These are phyloP conservation scores for Hysterium pulicare DNA, from an alignment of 2,329 filamentous ascomycete species.

Conservation along the genomic window DNA sequence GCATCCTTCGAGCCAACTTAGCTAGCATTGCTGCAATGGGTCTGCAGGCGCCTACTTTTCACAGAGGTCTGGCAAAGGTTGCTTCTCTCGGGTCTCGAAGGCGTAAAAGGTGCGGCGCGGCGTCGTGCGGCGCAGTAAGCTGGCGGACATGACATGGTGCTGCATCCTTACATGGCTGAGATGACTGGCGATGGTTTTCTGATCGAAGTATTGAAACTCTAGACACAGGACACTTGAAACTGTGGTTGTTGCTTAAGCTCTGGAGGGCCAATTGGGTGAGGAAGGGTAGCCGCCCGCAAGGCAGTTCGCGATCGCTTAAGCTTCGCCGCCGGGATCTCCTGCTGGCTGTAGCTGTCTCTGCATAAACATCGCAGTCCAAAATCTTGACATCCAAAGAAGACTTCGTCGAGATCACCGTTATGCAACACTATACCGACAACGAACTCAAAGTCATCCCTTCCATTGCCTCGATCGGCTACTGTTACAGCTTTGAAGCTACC, in stretches of 20 bases:
- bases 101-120: neutral
- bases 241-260: neutral
- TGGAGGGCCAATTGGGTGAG: neutral
- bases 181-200: neutral
- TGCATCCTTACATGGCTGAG: neutral
- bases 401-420: neutral
- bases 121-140: neutral
- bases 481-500: neutral
- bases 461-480: neutral
- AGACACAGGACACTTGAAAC: neutral
- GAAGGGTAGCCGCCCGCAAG: neutral
- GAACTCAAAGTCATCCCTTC: neutral
- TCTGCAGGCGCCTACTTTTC: neutral
- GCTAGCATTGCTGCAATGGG: neutral
- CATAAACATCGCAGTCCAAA: neutral
- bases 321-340: neutral
- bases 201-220: neutral
- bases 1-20: neutral
- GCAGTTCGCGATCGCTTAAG: neutral
- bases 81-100: neutral
- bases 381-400: neutral
- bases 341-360: neutral
- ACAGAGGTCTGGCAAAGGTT: neutral
- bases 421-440: constrained; percentile 1
- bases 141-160: neutral